These are phyloP conservation scores for Brettanomyces bruxellensis DNA, from an alignment of 805 yeast genomes.

Conservation along the genomic window DNA sequence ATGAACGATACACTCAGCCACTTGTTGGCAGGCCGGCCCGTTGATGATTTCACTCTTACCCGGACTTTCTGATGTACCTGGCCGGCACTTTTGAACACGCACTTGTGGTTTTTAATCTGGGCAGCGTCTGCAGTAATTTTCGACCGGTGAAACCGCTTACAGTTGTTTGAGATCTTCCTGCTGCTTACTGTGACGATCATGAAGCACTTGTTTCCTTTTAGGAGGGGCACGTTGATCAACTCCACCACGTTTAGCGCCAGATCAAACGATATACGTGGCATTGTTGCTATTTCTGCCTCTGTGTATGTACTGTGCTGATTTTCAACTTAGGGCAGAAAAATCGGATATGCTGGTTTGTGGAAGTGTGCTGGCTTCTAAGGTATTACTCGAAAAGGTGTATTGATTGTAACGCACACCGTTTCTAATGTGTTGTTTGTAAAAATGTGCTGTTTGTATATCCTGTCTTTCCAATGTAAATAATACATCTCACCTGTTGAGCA, in stretches of 20 bases:
- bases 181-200: conserved; percentile 32
- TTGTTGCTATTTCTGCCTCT: neutral
- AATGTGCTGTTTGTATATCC: too few relatives aligned
- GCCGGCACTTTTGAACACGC: conserved; percentile 30
- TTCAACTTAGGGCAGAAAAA: neutral
- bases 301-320: too few relatives aligned
- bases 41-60: conserved; percentile 31
- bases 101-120: conserved; percentile 36
- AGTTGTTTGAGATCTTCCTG: conserved; percentile 8
- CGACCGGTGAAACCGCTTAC: conserved; percentile 10
- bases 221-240: conserved; percentile 77
- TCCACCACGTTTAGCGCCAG: conserved; percentile 54
- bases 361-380: too few relatives aligned
- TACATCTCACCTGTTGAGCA: too few relatives aligned
- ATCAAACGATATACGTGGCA: conserved; percentile 35
- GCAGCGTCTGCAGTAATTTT: conserved; percentile 28
- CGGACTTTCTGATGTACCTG: conserved; percentile 24
- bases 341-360: neutral
- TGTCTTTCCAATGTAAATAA: too few relatives aligned
- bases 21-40: conserved; percentile 33
- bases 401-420: too few relatives aligned
- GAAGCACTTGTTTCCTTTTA: conserved; percentile 51
- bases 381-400: too few relatives aligned
- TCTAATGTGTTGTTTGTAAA: too few relatives aligned
- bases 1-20: conserved; percentile 31